Conservation (phyloP, 768 basidiomycete species). For the Cubamyces sp. region DNA sequence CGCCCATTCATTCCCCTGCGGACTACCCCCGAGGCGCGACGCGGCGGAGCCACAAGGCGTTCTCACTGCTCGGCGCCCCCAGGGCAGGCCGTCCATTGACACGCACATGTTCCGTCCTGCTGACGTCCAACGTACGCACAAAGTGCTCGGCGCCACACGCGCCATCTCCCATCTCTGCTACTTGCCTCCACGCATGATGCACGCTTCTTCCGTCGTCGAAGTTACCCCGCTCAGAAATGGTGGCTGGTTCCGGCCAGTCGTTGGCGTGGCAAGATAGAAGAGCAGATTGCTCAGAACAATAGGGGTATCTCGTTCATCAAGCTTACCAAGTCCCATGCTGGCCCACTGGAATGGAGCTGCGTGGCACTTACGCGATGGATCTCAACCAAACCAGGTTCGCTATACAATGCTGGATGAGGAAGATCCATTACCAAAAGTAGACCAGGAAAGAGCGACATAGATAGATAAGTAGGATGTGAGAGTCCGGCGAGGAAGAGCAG, state of each 20-base stretch:
- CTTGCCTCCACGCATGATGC: slow-evolving; percentile 7
- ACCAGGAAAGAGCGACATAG: background rate
- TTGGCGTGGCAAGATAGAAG: slow-evolving; percentile 4
- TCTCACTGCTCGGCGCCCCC: background rate
- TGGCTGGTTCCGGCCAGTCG: slow-evolving; percentile 9
- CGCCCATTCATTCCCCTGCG: background rate
- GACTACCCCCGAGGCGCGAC: background rate
- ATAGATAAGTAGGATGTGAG: slow-evolving; percentile 21
- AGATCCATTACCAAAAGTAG: slow-evolving; percentile 15
- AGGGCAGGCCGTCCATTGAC: background rate
- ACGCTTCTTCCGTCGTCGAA: slow-evolving; percentile 11
- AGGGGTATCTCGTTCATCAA: slow-evolving; percentile 9
- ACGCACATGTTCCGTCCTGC: slow-evolving; percentile 3
- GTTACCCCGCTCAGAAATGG: background rate
- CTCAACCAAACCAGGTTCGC: background rate
- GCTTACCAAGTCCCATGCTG: background rate
- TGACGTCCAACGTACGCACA: slow-evolving; percentile 8
- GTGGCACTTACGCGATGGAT: background rate
- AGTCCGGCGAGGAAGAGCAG: slow-evolving; percentile 1
- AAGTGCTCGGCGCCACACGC: slow-evolving; percentile 2
- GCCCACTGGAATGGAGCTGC: background rate
- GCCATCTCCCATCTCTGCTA: background rate
- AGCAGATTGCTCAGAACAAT: background rate
- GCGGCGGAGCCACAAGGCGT: background rate
- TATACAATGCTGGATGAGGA: slow-evolving; percentile 2